phyloP scores from a whole-genome alignment of 306 rosid genomes.

The Sophora flavescens region DNA sequence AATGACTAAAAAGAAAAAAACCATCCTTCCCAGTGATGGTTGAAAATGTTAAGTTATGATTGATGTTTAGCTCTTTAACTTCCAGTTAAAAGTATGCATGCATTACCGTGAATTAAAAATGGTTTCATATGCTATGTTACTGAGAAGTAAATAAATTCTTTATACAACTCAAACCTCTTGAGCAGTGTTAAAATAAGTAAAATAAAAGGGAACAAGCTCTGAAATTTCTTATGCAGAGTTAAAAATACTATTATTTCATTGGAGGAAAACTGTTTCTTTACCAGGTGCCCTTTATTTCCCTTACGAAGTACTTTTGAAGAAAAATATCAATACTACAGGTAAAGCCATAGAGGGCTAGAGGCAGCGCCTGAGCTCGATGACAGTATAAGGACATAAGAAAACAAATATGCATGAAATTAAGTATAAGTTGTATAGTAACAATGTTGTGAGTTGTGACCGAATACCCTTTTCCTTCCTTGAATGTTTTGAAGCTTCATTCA shows the following conservation, averaged over 20 bases:
- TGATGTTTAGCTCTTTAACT: not conserved
- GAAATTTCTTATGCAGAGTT: not conserved
- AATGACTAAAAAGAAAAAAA: no score
- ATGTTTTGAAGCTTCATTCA: not conserved
- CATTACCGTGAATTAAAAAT: not conserved
- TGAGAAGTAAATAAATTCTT: not conserved
- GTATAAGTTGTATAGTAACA: not conserved
- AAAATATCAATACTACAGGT: not conserved
- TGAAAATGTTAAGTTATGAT: not conserved
- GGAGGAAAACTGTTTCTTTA: not conserved
- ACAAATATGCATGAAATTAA: slow-evolving; percentile 2
- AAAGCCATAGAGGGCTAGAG: not conserved
- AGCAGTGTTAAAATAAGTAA: not conserved
- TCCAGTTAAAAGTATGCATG: not conserved
- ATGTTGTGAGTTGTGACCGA: not conserved
- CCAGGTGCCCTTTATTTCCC: not conserved
- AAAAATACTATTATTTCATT: not conserved
- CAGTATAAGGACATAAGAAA: not conserved
- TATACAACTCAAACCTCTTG: not conserved
- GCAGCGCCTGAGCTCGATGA: slow-evolving; percentile 1
- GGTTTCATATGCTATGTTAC: not conserved
- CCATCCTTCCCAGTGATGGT: not conserved
- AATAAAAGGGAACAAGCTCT: slow-evolving; percentile 7
- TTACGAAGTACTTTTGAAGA: slow-evolving; percentile 12
- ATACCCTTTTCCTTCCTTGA: not conserved